Base-by-base conservation (phyloP, 352 stramenopile species). In the Pythium sp. region DNA sequence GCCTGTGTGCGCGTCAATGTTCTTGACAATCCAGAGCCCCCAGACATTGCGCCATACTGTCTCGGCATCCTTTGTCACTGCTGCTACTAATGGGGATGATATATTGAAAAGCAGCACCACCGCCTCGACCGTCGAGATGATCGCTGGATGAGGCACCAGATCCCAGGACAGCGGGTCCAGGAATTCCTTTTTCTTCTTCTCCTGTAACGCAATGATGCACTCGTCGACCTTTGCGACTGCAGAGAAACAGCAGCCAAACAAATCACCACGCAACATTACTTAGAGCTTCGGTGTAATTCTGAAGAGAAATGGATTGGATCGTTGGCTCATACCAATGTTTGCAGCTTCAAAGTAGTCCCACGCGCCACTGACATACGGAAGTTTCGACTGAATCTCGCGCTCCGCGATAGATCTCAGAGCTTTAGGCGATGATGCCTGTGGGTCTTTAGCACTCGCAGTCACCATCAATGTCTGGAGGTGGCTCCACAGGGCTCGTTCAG, bases 11-110 rank as follows among this genome's bases (percentile, higher is more conserved):
- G 81, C 61, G 15, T 92, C 81, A 58, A 92, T 84, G 69, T 92
- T 92, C 70, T 90, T 92, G 65, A 90, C 80, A 22, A 92, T 84
- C 84, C 84, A 92, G 0, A 89, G 70, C 9, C 72, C 80, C 84
- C 84, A 92, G 67, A 75, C 72, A 0, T 62, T 68, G 14, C 68
- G 62, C 84, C 84, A 92, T 26, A 82, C 66, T 1, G 72, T 72
- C 34, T 82, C 76, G 20, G 80, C 68, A 22, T 75, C 38, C 38
- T 38, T 30, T 71, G 32, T 20, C 38, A 46, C 38, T 46, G 12
- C 2, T 41, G 34, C 38, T 43, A 12, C 36, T 43, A 12, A 8
- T 61, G 28, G 3, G 2, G 64, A 9, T 18, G 61, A 56, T 36
- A 92, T 70, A 22, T 82, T 76, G 55, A 91, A 92, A 3, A 92